Base-by-base conservation (phyloP, 345 rosid species). In the Bretschneidera sinensis region DNA sequence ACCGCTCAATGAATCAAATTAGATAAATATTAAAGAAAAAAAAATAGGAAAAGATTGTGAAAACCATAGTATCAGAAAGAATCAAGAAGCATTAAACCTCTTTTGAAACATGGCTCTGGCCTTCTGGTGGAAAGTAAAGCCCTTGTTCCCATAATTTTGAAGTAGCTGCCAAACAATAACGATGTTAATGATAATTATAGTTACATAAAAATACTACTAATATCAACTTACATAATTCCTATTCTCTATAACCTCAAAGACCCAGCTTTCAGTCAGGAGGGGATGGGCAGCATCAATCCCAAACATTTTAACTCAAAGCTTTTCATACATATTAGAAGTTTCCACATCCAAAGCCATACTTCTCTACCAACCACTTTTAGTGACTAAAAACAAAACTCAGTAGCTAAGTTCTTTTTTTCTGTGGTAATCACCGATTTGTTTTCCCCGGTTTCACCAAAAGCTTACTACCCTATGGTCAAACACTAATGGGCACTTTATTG, bases 131-230 rank as follows among this genome's bases (percentile, higher is more conserved):
- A 58, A 92, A 79, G 79, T 66, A 92, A 68, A 92, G 84, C 56
- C 97, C 97, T 61, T 71, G 70, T 45, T 78, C 78, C 97, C 97
- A 89, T 66, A 80, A 59, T 69, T 85, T 82, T 43, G 95, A 81
- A 66, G 65, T 74, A 72, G 91, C 98, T 92, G 78, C 75, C 61
- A 72, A 58, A 66, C 57, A 64, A 19, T 4, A 59, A 25, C 49
- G 57, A 65, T 31, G 51, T 51, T 58, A 18, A 51, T 5, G 22
- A 6, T 60, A 6, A 47, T 55, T 63, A 50, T 18, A 21, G 19
- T 56, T 59, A 51, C 47, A 64, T 13, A 18, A 34, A 55, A 53
- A 57, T 13, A 55, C 28, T 33, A 5, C 28, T 0, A n/a, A 10
- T 16, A 13, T 14, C 45, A 39, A 39, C 45, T 39, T 14, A 5